Evolutionary conservation across 352 stramenopile genomes (phyloP).

Genomic region (Phytopythium cucurbitacearum): DNA sequence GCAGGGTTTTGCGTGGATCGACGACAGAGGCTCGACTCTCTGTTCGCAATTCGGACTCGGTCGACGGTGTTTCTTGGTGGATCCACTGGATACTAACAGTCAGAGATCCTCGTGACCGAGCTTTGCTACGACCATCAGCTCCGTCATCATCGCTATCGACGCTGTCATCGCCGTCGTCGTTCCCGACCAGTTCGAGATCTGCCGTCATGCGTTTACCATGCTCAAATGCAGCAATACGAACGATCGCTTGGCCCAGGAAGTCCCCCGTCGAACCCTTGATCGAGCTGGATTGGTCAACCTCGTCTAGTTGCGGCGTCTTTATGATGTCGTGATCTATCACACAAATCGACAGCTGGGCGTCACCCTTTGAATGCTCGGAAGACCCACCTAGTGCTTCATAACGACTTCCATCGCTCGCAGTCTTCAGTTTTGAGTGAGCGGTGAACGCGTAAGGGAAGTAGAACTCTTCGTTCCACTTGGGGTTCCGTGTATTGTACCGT

Average conservation of each 20-base stretch:
- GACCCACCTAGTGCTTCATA: not conserved
- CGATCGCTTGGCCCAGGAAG: conserved; percentile 38
- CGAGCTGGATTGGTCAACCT: conserved; percentile 1
- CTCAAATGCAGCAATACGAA: conserved; percentile 35
- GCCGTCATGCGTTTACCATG: conserved; percentile 36
- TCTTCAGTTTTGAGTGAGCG: conserved; percentile 14
- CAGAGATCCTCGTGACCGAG: conserved; percentile 24
- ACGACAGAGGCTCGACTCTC: not conserved
- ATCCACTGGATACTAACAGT: conserved; percentile 60
- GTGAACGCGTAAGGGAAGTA: conserved; percentile 40
- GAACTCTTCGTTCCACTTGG: conserved; percentile 77
- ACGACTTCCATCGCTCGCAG: not conserved
- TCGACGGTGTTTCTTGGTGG: conserved; percentile 13
- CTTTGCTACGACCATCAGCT: conserved; percentile 7
- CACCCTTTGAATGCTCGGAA: not conserved
- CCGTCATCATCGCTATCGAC: conserved; percentile 6
- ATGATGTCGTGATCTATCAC: conserved; percentile 4
- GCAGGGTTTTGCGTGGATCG: not conserved
- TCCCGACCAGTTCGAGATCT: conserved; percentile 31
- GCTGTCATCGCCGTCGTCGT: conserved; percentile 13
- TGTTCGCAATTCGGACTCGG: not conserved
- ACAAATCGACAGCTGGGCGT: not conserved
- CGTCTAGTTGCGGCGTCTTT: not conserved
- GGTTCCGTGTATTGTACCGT: conserved; percentile 42
- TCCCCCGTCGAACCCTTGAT: conserved; percentile 17